Evolutionary conservation across 192 early-diverging fungal genomes (phyloP), one percentile per base, ranked within the genome.

Genomic region (Rhizophagus clarus): DNA sequence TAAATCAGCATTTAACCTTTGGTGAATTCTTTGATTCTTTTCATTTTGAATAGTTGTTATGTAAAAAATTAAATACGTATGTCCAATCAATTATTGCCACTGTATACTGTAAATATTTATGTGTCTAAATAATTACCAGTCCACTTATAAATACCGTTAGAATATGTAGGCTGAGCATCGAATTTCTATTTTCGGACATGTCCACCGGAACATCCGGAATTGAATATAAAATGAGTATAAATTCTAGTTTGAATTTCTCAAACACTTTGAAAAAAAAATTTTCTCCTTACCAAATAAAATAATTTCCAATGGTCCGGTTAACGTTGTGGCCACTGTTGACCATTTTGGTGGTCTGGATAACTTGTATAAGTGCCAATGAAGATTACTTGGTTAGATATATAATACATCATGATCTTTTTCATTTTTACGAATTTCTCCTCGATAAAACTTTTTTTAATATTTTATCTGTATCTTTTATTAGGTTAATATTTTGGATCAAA

Each of bases 341-440:
- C 34, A 17, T 31, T 9, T 70, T 70, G 2, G 40, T 70, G 22
- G 34, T 70, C 37, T n/a, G 31, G 34, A n/a, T 70, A 70, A 42
- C 68, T 40, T n/a, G 68, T n/a, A 37, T 70, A 6, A 70, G 34
- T n/a, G 68, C 68, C 4, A 70, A n/a, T 70, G 34, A 42, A 22
- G 68, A 70, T 2, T 8, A 2, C n/a, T 70, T 70, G 68, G 68
- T 70, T 34, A 70, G 9, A 11, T 70, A 11, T 42, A 69, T 34
- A 45, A 69, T 34, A 45, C 9, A 15, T 17, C 3, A 5, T 20
- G n/a, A 40, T 51, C 42, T 45, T 45, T 49, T 29, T 45, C 42
- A 1, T 37, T 45, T 45, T 45, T 45, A 45, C 42, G 42, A 45
- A 40, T 40, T 40, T 40, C 40, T 40, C 7, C 4, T 40, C 11